phyloP scores from a whole-genome alignment of 1,139 yeast species.

The Yamadazyma dushanensis region DNA sequence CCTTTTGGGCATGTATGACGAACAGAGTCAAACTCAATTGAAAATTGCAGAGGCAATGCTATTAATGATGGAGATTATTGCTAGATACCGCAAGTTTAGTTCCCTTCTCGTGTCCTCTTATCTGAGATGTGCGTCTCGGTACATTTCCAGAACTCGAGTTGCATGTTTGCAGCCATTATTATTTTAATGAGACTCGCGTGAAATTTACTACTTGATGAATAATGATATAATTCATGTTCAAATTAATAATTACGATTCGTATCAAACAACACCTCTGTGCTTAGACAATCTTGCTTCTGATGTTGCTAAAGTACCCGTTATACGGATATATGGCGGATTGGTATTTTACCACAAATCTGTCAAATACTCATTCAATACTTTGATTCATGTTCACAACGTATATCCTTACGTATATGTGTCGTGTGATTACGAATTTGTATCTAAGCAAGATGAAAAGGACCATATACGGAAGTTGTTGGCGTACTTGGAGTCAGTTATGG shows the following conservation, averaged over 20 bases:
- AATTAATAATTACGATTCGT: constrained; percentile 62
- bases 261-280: constrained; percentile 44
- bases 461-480: constrained; percentile 16
- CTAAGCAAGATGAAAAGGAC: constrained; percentile 6
- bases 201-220: constrained; percentile 6
- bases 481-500: constrained; percentile 22
- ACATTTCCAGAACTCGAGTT: too few species aligned
- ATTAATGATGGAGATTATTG: too few species aligned
- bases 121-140: too few species aligned
- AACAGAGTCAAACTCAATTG: too few species aligned
- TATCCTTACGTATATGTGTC: constrained; percentile 79
- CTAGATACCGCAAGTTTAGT: too few species aligned
- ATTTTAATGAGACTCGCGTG: too few species aligned
- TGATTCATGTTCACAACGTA: constrained; percentile 77
- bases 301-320: constrained; percentile 63
- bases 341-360: constrained; percentile 36
- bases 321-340: constrained; percentile 67
- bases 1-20: too few species aligned
- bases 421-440: constrained; percentile 25
- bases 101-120: too few species aligned
- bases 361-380: constrained; percentile 21
- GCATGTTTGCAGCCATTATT: neutral
- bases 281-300: constrained; percentile 32
- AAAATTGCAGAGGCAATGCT: too few species aligned
- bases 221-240: constrained; percentile 31